Base-by-base conservation (phyloP, 805 yeast genomes). In the Pichia rugopelliculosa region DNA sequence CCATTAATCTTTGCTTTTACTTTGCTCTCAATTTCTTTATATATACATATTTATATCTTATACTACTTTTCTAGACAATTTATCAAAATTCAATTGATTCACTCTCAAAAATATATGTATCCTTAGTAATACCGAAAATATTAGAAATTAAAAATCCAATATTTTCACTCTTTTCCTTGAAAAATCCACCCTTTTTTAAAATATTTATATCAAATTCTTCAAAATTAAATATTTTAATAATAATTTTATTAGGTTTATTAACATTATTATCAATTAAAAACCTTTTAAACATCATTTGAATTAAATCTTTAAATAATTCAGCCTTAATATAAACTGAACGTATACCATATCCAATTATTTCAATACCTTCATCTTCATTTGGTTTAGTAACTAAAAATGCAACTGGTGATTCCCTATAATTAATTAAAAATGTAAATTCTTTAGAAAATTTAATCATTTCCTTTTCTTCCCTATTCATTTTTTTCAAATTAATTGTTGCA, bases 391-490 rank as follows among this genome's bases (percentile, higher is more conserved):
- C 72, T 26, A 75, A 68, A 34, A 81, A 68, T 0, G 89, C 88
- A 59, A 86, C 80, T 17, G 93, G 90, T 0, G 81, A 69, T n/a
- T 76, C 76, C 58, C 90, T 76, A 66, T 84, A 85, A 17, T 76
- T 60, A 24, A 84, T 71, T 36, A 82, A 58, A 44, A 74, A 76
- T 1, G 87, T 70, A 54, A 81, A 76, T 15, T 71, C 55, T 55
- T 68, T 54, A 64, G 71, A 48, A 49, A 60, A 43, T 45, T 51
- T 48, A n/a, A 53, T 36, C 30, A 48, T 7, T n/a, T 47, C 42
- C 24, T 52, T 53, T 8, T 54, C 55, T 17, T 55, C 50, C 25
- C 59, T 54, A 17, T 51, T 52, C 27, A 58, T 54, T 36, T 41
- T 44, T 34, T 44, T 46, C 9, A 22, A 43, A 24, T 45, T 42